Evolutionary conservation across 2,329 filamentous ascomycete species (phyloP).

Genomic region (Exophiala spinifera): DNA sequence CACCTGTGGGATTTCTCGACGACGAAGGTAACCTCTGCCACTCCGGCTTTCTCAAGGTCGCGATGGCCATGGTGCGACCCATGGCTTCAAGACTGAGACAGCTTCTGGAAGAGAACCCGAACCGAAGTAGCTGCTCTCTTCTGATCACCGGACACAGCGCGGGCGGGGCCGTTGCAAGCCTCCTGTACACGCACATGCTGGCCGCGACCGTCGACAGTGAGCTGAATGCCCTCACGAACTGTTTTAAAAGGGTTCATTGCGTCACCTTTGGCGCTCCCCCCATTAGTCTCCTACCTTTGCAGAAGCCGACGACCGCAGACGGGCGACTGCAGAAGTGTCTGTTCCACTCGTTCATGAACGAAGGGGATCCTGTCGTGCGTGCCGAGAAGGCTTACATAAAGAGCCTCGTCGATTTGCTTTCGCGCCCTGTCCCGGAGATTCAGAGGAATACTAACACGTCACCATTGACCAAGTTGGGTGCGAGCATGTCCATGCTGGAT

Average conservation of each 20-base stretch:
- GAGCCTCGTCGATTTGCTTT: conserved; percentile 68
- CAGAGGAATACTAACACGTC: conserved; percentile 3
- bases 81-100: conserved; percentile 68
- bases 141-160: conserved; percentile 85
- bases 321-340: conserved; percentile 59
- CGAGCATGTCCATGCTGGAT: conserved; percentile 23
- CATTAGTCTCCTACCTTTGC: conserved; percentile 66
- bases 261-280: conserved; percentile 83
- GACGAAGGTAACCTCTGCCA: conserved; percentile 76
- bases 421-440: conserved; percentile 54
- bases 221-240: conserved; percentile 64
- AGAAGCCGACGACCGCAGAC: conserved; percentile 51
- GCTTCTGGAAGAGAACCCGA: conserved; percentile 69
- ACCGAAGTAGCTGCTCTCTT: conserved; percentile 63
- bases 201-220: conserved; percentile 59
- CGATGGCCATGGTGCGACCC: conserved; percentile 69
- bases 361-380: conserved; percentile 76
- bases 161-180: conserved; percentile 75
- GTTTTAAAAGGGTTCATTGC: conserved; percentile 78
- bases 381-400: conserved; percentile 74
- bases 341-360: conserved; percentile 79
- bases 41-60: conserved; percentile 73
- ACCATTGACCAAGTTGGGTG: conserved; percentile 14
- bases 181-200: conserved; percentile 82
- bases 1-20: conserved; percentile 70